phyloP scores from a whole-genome alignment of 306 rosid genomes.

The Arachis hypogaea region DNA sequence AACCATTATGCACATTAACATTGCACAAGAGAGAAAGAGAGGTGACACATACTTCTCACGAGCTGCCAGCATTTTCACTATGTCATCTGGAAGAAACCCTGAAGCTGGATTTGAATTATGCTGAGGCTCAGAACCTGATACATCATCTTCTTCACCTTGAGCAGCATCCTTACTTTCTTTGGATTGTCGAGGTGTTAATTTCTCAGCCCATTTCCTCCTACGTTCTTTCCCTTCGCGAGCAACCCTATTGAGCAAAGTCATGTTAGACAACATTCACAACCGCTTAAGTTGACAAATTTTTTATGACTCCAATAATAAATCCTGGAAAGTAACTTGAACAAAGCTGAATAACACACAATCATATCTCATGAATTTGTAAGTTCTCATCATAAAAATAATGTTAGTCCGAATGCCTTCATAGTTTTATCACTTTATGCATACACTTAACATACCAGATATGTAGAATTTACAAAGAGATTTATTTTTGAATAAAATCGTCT shows the following conservation, averaged over 20 bases:
- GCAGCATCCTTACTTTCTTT: conserved; percentile 37
- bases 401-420: not conserved
- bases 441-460: not conserved
- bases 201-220: conserved; percentile 72
- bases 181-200: conserved; percentile 62
- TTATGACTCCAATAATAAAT: conserved; percentile 10
- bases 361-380: not conserved
- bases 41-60: conserved; percentile 78
- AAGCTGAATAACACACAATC: not conserved
- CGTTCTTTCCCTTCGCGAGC: conserved; percentile 75
- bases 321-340: conserved; percentile 23
- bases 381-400: conserved; percentile 2
- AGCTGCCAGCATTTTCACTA: conserved; percentile 77
- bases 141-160: conserved; percentile 24
- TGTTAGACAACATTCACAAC: not conserved
- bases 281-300: not conserved
- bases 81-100: conserved; percentile 77
- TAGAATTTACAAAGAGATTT: not conserved
- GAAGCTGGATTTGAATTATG: conserved; percentile 38
- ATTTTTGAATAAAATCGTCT: too few relatives aligned
- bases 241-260: conserved; percentile 53
- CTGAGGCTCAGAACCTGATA: conserved; percentile 40
- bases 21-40: conserved; percentile 1
- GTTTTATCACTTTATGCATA: not conserved
- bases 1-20: conserved; percentile 18